Percentiles rank a stretch among this genome's conserved stretches.
Evolutionary conservation across 139 green algal genomes (phyloP).

Genomic region (Zygnema cylindricum): DNA sequence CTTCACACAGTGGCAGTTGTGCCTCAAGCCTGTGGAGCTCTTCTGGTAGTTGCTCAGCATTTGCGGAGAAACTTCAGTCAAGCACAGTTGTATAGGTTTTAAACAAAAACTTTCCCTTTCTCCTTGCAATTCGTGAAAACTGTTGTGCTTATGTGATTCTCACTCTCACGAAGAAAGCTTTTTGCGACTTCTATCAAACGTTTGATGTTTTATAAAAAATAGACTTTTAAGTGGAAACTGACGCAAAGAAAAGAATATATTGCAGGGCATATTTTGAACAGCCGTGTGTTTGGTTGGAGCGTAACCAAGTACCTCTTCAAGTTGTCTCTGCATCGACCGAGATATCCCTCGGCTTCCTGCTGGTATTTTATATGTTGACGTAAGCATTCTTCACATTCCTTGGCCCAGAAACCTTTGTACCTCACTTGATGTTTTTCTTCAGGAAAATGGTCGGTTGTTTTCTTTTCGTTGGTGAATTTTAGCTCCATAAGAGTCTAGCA

Average conservation of each 20-base stretch:
- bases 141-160: background rate
- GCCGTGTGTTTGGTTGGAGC: background rate
- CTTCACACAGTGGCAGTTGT: background rate
- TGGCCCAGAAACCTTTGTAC: background rate
- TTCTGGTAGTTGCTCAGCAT: background rate
- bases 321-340: background rate
- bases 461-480: background rate
- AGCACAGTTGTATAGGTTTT: constrained; percentile 14
- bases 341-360: constrained; percentile 17
- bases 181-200: background rate
- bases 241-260: background rate
- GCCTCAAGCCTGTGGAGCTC: background rate
- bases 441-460: background rate
- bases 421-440: background rate
- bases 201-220: background rate
- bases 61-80: constrained; percentile 25
- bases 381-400: too few relatives aligned
- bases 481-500: background rate
- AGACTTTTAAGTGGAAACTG: background rate
- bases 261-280: constrained; percentile 18
- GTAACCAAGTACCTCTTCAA: background rate
- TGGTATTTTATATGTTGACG: background rate
- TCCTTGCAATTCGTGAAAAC: background rate
- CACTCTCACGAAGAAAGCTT: background rate
- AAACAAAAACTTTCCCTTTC: background rate